Percentiles rank a stretch among this genome's conserved stretches.
phyloP scores from a whole-genome alignment of 2,329 filamentous ascomycete genomes.

The Lojkania enalia region DNA sequence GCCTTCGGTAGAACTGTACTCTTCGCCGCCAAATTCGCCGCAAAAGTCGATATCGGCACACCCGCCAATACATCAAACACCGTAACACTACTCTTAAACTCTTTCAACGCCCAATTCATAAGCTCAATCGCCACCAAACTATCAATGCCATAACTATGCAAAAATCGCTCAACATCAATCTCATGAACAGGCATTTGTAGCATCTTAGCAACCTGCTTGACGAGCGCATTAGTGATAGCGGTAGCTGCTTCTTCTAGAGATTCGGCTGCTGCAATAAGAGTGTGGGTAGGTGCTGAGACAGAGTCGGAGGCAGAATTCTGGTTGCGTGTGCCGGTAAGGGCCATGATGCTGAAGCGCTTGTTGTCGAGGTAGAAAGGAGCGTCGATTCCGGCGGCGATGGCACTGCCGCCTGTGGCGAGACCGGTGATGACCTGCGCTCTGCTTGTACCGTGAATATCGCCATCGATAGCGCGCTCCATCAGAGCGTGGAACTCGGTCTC shows the following conservation, averaged over 20 bases:
- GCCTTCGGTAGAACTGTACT: too few species aligned
- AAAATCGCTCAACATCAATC: constrained; percentile 3
- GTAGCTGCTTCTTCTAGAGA: constrained; percentile 5
- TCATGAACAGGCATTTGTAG: constrained; percentile 5
- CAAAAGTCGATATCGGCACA: neutral
- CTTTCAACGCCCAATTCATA: constrained; percentile 23
- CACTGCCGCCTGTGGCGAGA: neutral
- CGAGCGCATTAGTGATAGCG: constrained; percentile 12
- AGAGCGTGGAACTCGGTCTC: constrained; percentile 5
- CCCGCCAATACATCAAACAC: constrained; percentile 32
- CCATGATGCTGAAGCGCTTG: too few species aligned
- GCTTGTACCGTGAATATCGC: too few species aligned
- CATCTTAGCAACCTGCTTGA: constrained; percentile 15
- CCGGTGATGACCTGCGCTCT: constrained; percentile 5
- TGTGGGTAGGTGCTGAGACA: neutral
- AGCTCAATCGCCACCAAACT: constrained; percentile 32
- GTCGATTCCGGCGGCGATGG: neutral
- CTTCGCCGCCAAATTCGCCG: neutral
- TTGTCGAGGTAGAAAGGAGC: too few species aligned
- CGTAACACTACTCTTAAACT: constrained; percentile 16
- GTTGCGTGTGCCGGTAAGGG: too few species aligned
- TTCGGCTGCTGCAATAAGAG: too few species aligned
- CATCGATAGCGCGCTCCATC: neutral
- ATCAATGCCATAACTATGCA: constrained; percentile 30
- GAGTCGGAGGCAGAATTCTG: too few species aligned